Evolutionary conservation across 2,329 filamentous ascomycete species (phyloP).

Genomic region (Orbilia brochopaga): DNA sequence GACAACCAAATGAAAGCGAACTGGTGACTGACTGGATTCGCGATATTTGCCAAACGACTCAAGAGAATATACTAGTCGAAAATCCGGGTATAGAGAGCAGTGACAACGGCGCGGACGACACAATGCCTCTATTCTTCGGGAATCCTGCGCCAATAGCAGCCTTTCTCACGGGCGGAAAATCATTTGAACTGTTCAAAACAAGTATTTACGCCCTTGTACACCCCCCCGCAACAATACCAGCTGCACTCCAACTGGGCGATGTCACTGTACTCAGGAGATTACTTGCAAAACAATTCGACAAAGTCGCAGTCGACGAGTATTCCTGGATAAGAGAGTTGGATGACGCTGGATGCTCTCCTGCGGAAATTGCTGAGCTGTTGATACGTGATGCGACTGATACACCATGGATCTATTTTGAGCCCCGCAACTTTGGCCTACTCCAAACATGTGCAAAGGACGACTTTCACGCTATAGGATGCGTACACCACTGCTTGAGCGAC

Average conservation of each 20-base stretch:
- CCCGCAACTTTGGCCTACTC: background rate
- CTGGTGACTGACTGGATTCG: too few species aligned
- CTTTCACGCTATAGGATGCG: conserved; percentile 1
- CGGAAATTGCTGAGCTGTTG: conserved; percentile 17
- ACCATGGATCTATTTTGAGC: conserved; percentile 28
- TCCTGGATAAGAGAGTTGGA: conserved; percentile 15
- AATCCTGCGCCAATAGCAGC: too few species aligned
- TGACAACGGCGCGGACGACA: too few species aligned
- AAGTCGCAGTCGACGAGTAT: background rate
- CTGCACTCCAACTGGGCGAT: conserved; percentile 1
- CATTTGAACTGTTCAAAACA: conserved; percentile 5
- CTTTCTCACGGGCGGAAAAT: background rate
- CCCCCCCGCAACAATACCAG: conserved; percentile 6
- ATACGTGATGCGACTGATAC: conserved; percentile 10
- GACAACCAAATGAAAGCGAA: too few species aligned
- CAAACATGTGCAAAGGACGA: background rate
- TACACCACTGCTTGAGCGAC: conserved; percentile 1
- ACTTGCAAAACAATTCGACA: conserved; percentile 1
- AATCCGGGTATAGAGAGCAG: too few species aligned
- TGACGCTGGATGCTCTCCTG: conserved; percentile 12
- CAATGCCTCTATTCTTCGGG: too few species aligned
- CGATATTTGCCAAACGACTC: too few species aligned
- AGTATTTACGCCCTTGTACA: background rate
- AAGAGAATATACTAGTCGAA: too few species aligned
- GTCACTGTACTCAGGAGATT: background rate